Evolutionary conservation across 2,329 filamentous ascomycete species (phyloP).

Genomic region (Chalaropsis thielavioides): DNA sequence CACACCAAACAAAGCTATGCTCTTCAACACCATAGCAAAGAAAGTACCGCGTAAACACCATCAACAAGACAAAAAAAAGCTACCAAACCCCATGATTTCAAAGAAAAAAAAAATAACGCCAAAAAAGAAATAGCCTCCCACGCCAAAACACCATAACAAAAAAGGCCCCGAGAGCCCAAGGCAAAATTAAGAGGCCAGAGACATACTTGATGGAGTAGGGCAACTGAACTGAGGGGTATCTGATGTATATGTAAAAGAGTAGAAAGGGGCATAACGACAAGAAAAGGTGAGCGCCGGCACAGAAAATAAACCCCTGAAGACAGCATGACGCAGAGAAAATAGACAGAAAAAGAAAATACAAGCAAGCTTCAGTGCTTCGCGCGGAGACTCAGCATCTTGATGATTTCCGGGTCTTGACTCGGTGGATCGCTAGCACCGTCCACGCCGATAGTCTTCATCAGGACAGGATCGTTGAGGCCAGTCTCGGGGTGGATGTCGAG

Average conservation of each 20-base stretch:
- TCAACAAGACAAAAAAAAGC: neutral
- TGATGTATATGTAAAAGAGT: constrained; percentile 7
- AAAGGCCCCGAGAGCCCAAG: neutral
- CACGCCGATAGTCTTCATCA: constrained; percentile 22
- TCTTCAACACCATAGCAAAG: too few relatives aligned
- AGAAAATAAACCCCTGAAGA: neutral
- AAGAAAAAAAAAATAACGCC: neutral
- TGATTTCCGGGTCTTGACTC: constrained; percentile 28
- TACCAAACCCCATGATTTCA: neutral
- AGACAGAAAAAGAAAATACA: neutral
- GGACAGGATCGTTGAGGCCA: constrained; percentile 27
- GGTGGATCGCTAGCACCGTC: constrained; percentile 25
- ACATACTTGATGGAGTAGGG: neutral
- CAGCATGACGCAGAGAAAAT: neutral
- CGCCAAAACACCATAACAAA: neutral
- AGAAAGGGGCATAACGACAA: neutral
- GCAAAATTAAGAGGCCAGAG: neutral
- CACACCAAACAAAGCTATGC: too few relatives aligned
- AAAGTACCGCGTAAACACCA: neutral
- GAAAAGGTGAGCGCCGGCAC: neutral
- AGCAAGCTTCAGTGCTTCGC: neutral
- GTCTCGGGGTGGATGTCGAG: constrained; percentile 31
- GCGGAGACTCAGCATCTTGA: constrained; percentile 20
- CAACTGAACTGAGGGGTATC: constrained; percentile 4
- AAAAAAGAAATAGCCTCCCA: constrained; percentile 2